Evolutionary conservation across 2,329 filamentous ascomycete genomes (phyloP).

Genomic region (Diplodia corticola): DNA sequence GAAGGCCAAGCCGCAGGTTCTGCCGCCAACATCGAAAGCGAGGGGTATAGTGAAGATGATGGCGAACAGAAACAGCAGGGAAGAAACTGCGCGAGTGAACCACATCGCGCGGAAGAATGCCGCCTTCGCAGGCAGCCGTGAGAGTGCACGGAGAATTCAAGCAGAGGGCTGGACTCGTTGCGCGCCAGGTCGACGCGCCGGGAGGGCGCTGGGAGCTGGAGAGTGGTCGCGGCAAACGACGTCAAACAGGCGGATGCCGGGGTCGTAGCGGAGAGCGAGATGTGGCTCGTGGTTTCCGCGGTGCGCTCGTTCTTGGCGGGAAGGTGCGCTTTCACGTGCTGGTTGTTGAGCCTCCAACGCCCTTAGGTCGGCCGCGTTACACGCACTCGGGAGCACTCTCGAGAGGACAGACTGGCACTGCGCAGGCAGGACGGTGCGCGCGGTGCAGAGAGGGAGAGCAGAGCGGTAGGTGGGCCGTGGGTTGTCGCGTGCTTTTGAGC

Average conservation of each 20-base stretch:
- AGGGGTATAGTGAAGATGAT: constrained; percentile 95
- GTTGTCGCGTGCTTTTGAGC: constrained; percentile 24
- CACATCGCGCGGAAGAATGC: constrained; percentile 64
- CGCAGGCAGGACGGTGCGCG: constrained; percentile 11
- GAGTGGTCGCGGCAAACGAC: background rate
- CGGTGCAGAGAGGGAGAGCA: constrained; percentile 14
- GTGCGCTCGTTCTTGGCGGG: constrained; percentile 17
- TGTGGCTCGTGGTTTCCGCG: constrained; percentile 22
- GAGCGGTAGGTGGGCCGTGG: constrained; percentile 18
- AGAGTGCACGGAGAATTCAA: background rate
- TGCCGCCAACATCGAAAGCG: constrained; percentile 95
- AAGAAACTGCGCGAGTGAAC: constrained; percentile 77
- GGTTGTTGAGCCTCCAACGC: background rate
- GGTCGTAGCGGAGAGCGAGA: constrained; percentile 17
- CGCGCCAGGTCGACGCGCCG: constrained; percentile 20
- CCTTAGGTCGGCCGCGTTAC: background rate
- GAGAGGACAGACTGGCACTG: constrained; percentile 20
- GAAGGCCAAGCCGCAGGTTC: constrained; percentile 90
- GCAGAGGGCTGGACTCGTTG: constrained; percentile 6
- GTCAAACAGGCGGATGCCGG: constrained; percentile 6
- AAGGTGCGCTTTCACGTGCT: constrained; percentile 20
- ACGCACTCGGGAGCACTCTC: background rate
- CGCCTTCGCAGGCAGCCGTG: background rate
- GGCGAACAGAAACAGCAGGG: constrained; percentile 81
- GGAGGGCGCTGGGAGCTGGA: constrained; percentile 1